phyloP scores from a whole-genome alignment of 2,329 filamentous ascomycete genomes.

The Alternaria alternata region DNA sequence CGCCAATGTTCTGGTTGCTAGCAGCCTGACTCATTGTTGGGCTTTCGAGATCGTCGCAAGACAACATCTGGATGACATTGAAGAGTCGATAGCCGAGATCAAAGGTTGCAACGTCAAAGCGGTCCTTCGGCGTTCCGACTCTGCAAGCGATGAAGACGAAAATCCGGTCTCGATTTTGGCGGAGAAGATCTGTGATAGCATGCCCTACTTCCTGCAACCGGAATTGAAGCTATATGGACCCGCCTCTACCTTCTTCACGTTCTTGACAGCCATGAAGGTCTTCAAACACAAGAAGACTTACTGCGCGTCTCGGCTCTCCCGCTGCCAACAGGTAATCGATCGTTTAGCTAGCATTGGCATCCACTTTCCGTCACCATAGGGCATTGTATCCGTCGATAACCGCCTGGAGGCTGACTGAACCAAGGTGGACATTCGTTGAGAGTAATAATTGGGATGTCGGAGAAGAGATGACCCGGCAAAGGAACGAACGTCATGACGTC shows the following conservation, averaged over 20 bases:
- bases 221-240: slow-evolving; percentile 6
- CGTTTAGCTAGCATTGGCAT: slow-evolving; percentile 5
- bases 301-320: not conserved
- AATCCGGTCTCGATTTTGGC: slow-evolving; percentile 1
- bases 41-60: slow-evolving; percentile 12
- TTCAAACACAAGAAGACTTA: slow-evolving; percentile 1
- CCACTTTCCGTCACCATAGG: not conserved
- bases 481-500: slow-evolving; percentile 1
- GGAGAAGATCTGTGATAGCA: slow-evolving; percentile 13
- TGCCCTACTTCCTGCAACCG: slow-evolving; percentile 10
- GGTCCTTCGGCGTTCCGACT: not conserved
- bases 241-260: slow-evolving; percentile 5
- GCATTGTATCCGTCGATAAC: not conserved
- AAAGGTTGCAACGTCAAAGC: not conserved
- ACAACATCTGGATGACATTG: not conserved
- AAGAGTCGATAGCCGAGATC: not conserved
- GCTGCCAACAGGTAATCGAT: not conserved
- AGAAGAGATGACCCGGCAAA: not conserved
- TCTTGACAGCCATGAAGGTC: slow-evolving; percentile 6
- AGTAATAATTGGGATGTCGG: not conserved
- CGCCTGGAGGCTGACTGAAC: too few species aligned
- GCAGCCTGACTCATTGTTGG: slow-evolving; percentile 14
- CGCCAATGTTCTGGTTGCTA: slow-evolving; percentile 14
- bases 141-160: not conserved
- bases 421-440: not conserved